Evolutionary conservation across 2,329 filamentous ascomycete species (phyloP).

Genomic region (Botrytis fragariae): DNA sequence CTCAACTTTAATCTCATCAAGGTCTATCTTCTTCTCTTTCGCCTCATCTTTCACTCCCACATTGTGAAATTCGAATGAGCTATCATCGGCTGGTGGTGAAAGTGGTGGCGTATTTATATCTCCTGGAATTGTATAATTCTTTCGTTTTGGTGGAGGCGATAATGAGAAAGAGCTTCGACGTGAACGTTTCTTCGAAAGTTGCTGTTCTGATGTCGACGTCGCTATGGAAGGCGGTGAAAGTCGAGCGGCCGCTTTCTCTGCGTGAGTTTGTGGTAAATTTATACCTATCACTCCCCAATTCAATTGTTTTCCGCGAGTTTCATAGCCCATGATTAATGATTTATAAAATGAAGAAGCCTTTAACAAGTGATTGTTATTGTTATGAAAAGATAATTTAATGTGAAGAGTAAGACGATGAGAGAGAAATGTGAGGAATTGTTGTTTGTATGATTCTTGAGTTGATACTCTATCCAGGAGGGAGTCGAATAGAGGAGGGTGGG

Average conservation of each 20-base stretch:
- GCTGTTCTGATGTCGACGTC: conserved; percentile 36
- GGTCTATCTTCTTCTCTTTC: background rate
- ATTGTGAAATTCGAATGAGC: conserved; percentile 19
- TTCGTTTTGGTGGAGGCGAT: conserved; percentile 44
- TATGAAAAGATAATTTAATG: background rate
- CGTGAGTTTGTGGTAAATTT: conserved; percentile 69
- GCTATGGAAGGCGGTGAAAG: conserved; percentile 39
- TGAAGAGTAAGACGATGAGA: background rate
- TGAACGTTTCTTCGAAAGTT: conserved; percentile 69
- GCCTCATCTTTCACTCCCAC: background rate
- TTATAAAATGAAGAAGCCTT: conserved; percentile 24
- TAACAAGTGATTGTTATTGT: conserved; percentile 14
- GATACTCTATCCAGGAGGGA: too few relatives aligned
- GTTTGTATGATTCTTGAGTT: background rate
- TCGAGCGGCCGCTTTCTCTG: conserved; percentile 52
- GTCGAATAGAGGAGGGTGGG: background rate
- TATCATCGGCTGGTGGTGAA: conserved; percentile 57
- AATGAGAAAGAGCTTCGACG: conserved; percentile 54
- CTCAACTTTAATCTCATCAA: background rate
- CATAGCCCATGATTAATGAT: conserved; percentile 73
- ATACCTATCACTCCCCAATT: conserved; percentile 92
- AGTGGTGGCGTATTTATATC: conserved; percentile 66
- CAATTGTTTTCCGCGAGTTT: conserved; percentile 93
- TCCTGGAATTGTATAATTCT: background rate
- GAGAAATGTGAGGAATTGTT: background rate